Evolutionary conservation across 1,284 basidiomycete species (phyloP).

Genomic region (Veloporphyrellus conicus): DNA sequence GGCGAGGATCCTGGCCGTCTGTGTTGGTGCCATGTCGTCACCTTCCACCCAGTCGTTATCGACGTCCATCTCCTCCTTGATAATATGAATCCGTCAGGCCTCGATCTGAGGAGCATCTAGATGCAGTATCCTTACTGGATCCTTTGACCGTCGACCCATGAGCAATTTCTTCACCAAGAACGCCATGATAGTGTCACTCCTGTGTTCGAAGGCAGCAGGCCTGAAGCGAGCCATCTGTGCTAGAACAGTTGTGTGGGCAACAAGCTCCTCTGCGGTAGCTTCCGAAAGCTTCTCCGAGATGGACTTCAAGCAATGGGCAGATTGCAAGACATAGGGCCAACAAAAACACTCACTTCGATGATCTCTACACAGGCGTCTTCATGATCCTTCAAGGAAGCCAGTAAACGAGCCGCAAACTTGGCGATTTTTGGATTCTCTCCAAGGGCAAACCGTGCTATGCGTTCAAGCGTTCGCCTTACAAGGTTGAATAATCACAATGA

Average conservation of each 20-base stretch:
- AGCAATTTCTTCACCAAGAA: slow-evolving; percentile 75
- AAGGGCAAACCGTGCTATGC: slow-evolving; percentile 58
- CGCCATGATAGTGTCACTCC: slow-evolving; percentile 67
- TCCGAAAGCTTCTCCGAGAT: slow-evolving; percentile 56
- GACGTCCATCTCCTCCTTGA: slow-evolving; percentile 45
- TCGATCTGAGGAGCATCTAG: neutral
- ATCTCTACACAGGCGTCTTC: slow-evolving; percentile 51
- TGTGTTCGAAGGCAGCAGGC: slow-evolving; percentile 71
- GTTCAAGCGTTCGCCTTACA: slow-evolving; percentile 66
- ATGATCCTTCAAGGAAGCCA: slow-evolving; percentile 58
- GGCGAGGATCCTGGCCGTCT: slow-evolving; percentile 68
- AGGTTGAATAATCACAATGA: slow-evolving; percentile 28
- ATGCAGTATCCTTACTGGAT: slow-evolving; percentile 40
- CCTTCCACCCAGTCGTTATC: slow-evolving; percentile 78
- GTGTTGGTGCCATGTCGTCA: slow-evolving; percentile 49
- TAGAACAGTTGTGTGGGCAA: slow-evolving; percentile 69
- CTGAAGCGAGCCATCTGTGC: slow-evolving; percentile 70
- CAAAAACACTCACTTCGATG: slow-evolving; percentile 54
- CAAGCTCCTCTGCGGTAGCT: slow-evolving; percentile 51
- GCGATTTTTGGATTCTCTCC: slow-evolving; percentile 67
- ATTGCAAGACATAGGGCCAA: neutral
- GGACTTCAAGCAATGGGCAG: slow-evolving; percentile 36
- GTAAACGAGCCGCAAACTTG: slow-evolving; percentile 82
- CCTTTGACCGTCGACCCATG: slow-evolving; percentile 48
- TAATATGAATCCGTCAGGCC: slow-evolving; percentile 4